Evolutionary conservation across 306 rosid genomes (phyloP).

Genomic region (Quercus dentata): DNA sequence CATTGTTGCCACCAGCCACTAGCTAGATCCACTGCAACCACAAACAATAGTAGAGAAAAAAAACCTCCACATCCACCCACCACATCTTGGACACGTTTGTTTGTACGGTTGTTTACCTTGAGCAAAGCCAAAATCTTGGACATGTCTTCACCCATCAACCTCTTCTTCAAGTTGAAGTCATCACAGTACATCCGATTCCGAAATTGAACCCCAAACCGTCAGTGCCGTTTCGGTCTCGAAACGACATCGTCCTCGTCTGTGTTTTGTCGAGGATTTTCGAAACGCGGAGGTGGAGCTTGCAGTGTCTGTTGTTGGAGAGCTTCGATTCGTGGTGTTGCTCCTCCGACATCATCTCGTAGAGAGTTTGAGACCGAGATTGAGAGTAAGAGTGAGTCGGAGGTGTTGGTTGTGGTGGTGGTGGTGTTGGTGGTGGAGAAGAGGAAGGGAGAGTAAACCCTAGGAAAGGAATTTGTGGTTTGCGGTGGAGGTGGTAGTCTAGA

Average conservation of each 20-base stretch:
- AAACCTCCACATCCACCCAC: no score
- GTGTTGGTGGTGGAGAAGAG: constrained; percentile 24
- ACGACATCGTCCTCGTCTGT: background rate
- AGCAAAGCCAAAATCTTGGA: constrained; percentile 77
- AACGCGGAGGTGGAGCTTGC: constrained; percentile 46
- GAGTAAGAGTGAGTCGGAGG: no score
- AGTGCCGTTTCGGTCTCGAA: no score
- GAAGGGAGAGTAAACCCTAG: constrained; percentile 47
- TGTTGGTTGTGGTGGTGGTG: constrained; percentile 15
- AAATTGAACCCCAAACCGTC: constrained; percentile 34
- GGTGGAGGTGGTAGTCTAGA: constrained; percentile 31
- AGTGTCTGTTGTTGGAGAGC: constrained; percentile 42
- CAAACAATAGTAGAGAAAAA: no score
- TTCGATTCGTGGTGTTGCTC: constrained; percentile 44
- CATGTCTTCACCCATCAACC: constrained; percentile 58
- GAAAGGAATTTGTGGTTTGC: background rate
- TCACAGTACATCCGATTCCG: constrained; percentile 54
- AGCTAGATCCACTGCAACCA: no score
- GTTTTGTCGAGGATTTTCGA: constrained; percentile 49
- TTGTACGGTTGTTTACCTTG: constrained; percentile 37
- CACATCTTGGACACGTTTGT: no score
- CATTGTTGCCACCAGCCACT: no score
- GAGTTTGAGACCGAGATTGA: constrained; percentile 44
- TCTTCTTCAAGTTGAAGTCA: constrained; percentile 65
- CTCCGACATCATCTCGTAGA: constrained; percentile 76